A percentile compares a stretch with the other conserved stretches of the same genome.
phyloP scores from a whole-genome alignment of 257 asterid species.

The Fraxinus cuspidata region DNA sequence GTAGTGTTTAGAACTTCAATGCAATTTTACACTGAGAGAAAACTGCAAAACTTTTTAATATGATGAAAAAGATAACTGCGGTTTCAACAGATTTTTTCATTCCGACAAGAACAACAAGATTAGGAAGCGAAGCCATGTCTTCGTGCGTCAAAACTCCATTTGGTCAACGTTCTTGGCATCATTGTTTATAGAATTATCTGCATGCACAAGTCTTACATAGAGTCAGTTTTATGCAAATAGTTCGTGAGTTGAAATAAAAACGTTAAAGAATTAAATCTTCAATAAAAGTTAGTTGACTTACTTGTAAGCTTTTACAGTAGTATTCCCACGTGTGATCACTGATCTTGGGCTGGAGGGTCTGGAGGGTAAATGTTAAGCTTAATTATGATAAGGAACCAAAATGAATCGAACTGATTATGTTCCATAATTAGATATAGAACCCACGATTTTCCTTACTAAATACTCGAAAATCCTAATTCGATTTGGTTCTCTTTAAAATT shows the following conservation, averaged over 20 bases:
- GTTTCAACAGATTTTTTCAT: not conserved
- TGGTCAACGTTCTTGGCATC: not conserved
- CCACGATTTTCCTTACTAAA: no score
- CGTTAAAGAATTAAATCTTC: not conserved
- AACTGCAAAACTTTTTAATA: no score
- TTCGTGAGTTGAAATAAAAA: not conserved
- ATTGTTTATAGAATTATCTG: not conserved
- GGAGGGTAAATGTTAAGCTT: slow-evolving; percentile 56
- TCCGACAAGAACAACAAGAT: not conserved
- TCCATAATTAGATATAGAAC: no score
- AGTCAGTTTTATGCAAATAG: not conserved
- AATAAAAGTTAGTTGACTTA: not conserved
- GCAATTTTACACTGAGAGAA: no score
- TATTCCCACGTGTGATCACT: slow-evolving; percentile 12
- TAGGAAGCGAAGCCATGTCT: not conserved
- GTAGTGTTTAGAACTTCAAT: no score
- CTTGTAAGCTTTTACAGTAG: not conserved
- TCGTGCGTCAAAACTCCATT: slow-evolving; percentile 5
- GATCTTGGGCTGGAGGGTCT: slow-evolving; percentile 20
- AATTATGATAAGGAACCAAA: no score
- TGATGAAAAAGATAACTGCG: no score
- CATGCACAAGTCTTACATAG: slow-evolving; percentile 2
- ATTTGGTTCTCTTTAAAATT: no score
- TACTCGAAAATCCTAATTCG: no score
- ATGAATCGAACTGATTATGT: no score